Evolutionary conservation across 2,329 filamentous ascomycete genomes (phyloP).

Genomic region (Penicillium sp.): DNA sequence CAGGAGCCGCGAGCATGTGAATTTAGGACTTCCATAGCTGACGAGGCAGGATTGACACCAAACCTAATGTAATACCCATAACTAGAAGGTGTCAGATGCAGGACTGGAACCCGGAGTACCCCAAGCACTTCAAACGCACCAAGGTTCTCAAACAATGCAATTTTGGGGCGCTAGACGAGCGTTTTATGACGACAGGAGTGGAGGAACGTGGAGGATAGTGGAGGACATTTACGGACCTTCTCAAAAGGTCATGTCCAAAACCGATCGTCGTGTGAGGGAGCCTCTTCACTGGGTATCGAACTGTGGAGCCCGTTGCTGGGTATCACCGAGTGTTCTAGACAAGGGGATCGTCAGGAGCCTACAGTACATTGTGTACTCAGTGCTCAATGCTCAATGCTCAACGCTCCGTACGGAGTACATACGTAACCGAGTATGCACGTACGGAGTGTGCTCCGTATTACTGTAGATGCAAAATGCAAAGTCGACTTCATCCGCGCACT

Average conservation of each 20-base stretch:
- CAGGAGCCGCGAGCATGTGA: neutral
- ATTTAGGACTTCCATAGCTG: neutral
- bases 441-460: neutral
- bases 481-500: neutral
- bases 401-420: neutral
- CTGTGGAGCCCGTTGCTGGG: neutral
- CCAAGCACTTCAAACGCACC: neutral
- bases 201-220: neutral
- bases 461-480: neutral
- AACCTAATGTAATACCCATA: too few species aligned
- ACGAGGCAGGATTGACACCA: neutral
- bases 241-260: conserved; percentile 5
- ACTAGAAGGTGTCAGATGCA: neutral
- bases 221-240: conserved; percentile 6
- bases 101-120: neutral
- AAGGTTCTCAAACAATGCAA: neutral
- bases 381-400: neutral
- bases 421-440: neutral
- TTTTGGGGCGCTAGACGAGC: neutral
- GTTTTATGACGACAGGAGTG: neutral
- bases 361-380: neutral
- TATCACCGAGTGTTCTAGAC: conserved; percentile 11
- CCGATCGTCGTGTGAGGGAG: neutral
- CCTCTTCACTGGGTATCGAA: neutral
- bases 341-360: conserved; percentile 18